Evolutionary conservation across 805 yeast species (phyloP).

Genomic region (Scheffersomyces ergatensis): DNA sequence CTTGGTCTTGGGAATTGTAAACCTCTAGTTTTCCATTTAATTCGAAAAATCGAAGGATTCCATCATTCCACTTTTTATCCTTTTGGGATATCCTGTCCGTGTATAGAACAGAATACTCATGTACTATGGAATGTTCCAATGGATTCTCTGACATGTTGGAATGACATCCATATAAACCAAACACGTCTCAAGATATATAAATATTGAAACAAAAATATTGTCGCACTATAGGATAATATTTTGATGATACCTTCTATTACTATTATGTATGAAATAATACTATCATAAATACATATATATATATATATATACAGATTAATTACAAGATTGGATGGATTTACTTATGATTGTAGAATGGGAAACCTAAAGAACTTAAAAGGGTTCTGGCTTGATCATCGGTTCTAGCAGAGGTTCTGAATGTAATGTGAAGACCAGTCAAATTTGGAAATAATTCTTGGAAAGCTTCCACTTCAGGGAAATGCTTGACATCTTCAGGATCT

Average conservation of each 20-base stretch:
- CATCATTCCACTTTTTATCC: slow-evolving; percentile 53
- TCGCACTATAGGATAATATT: too few species aligned
- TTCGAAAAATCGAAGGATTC: slow-evolving; percentile 42
- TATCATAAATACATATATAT: too few species aligned
- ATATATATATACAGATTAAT: slow-evolving; percentile 3
- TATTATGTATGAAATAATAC: background rate
- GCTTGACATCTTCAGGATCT: slow-evolving; percentile 68
- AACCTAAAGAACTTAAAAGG: slow-evolving; percentile 74
- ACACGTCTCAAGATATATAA: too few species aligned
- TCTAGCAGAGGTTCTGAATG: slow-evolving; percentile 84
- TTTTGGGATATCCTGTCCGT: slow-evolving; percentile 45
- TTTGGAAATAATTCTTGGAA: slow-evolving; percentile 88
- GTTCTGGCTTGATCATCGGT: slow-evolving; percentile 88
- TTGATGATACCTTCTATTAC: background rate
- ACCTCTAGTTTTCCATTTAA: slow-evolving; percentile 49
- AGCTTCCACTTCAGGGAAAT: slow-evolving; percentile 91
- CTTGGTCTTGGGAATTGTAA: slow-evolving; percentile 29
- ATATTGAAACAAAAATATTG: too few species aligned
- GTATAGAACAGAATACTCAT: slow-evolving; percentile 46
- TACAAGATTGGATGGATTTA: slow-evolving; percentile 1
- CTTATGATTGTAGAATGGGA: slow-evolving; percentile 56
- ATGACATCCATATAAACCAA: too few species aligned
- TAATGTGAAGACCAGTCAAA: slow-evolving; percentile 82
- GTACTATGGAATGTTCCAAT: slow-evolving; percentile 35
- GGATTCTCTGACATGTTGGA: background rate